Evolutionary conservation across 2,329 filamentous ascomycete genomes (phyloP).

Genomic region (Apiospora malaysiana): DNA sequence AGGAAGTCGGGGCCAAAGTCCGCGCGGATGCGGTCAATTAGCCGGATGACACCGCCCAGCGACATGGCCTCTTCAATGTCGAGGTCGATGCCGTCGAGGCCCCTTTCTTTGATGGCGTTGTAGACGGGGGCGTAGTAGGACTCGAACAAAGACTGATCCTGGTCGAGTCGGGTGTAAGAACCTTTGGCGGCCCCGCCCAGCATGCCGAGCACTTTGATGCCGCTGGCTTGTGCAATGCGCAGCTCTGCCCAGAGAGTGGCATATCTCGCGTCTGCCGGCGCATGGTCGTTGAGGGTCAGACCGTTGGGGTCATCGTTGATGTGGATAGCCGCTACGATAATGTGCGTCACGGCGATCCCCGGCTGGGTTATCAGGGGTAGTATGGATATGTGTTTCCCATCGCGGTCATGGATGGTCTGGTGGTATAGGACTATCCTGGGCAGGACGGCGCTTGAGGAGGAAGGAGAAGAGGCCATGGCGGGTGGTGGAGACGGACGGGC

Average conservation of each 20-base stretch:
- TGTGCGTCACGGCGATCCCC: slow-evolving; percentile 62
- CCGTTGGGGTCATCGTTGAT: slow-evolving; percentile 70
- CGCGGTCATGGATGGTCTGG: slow-evolving; percentile 49
- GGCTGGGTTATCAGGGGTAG: slow-evolving; percentile 48
- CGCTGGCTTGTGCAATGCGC: slow-evolving; percentile 68
- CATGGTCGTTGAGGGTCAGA: slow-evolving; percentile 77
- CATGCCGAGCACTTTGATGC: slow-evolving; percentile 80
- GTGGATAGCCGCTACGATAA: slow-evolving; percentile 81
- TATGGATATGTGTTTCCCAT: slow-evolving; percentile 46
- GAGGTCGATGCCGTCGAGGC: slow-evolving; percentile 71
- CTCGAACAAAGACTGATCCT: slow-evolving; percentile 63
- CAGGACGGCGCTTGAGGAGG: slow-evolving; percentile 20
- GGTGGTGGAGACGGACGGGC: neutral
- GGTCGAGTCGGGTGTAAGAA: slow-evolving; percentile 64
- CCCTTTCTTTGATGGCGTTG: slow-evolving; percentile 61
- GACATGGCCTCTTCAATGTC: slow-evolving; percentile 78
- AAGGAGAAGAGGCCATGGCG: neutral
- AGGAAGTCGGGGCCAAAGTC: slow-evolving; percentile 73
- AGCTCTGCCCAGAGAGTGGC: slow-evolving; percentile 74
- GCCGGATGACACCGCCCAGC: slow-evolving; percentile 63
- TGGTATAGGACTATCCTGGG: slow-evolving; percentile 40
- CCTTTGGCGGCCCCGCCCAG: slow-evolving; percentile 80
- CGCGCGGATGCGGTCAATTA: slow-evolving; percentile 67
- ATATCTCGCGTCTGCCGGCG: slow-evolving; percentile 66
- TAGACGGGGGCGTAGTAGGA: slow-evolving; percentile 71